Conservation (phyloP, 2,329 filamentous ascomycete species). For the Endoconidiophora laricicola region DNA sequence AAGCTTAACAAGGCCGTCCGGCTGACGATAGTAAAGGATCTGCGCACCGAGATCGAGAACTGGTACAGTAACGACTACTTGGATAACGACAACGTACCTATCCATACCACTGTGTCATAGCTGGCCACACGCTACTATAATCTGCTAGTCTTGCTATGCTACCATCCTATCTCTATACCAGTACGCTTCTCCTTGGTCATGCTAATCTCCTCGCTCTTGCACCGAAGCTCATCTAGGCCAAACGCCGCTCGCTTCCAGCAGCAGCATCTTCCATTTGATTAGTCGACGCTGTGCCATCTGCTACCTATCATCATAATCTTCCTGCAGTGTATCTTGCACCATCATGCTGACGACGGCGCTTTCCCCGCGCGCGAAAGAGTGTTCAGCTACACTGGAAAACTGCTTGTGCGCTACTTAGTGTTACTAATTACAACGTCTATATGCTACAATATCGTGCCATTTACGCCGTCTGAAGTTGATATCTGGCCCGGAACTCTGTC, state of each 20-base stretch:
- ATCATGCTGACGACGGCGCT: background rate
- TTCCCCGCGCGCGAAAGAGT: slow-evolving; percentile 6
- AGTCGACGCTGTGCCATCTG: slow-evolving; percentile 19
- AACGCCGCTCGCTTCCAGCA: slow-evolving; percentile 20
- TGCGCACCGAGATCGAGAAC: slow-evolving; percentile 28
- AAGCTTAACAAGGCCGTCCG: slow-evolving; percentile 20
- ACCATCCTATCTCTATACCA: slow-evolving; percentile 26
- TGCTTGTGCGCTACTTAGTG: slow-evolving; percentile 3
- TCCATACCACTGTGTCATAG: slow-evolving; percentile 30
- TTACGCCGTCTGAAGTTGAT: background rate
- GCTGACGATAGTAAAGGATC: slow-evolving; percentile 19
- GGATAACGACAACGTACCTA: slow-evolving; percentile 27
- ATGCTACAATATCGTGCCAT: background rate
- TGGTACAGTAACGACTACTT: slow-evolving; percentile 31
- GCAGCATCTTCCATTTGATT: slow-evolving; percentile 26
- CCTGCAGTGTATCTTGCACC: slow-evolving; percentile 6
- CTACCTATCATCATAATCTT: slow-evolving; percentile 7
- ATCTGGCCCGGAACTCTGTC: background rate
- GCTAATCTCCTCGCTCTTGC: slow-evolving; percentile 23
- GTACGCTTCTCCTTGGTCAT: slow-evolving; percentile 18
- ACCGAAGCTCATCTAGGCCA: slow-evolving; percentile 26
- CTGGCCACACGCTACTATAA: slow-evolving; percentile 27
- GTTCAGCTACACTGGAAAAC: background rate
- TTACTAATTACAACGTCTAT: background rate
- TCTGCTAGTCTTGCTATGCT: slow-evolving; percentile 27